A percentile compares a stretch with the other conserved stretches of the same genome.
Evolutionary conservation across 306 rosid species (phyloP).

Genomic region (Acacia confusa): DNA sequence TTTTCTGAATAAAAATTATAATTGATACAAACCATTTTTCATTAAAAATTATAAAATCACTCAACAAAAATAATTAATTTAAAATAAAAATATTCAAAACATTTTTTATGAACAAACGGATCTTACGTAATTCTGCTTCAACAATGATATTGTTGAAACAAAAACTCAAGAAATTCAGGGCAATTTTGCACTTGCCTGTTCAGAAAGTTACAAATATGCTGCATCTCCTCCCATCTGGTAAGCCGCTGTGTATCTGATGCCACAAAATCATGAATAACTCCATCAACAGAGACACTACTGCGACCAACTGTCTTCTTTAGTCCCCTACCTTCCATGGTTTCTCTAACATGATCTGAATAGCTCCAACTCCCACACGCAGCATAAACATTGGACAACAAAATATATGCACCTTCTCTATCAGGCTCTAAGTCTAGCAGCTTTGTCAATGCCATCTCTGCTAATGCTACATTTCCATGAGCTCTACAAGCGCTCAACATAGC

Average conservation of each 20-base stretch:
- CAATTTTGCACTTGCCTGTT: slow-evolving; percentile 40
- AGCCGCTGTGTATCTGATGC: slow-evolving; percentile 46
- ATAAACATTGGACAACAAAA: slow-evolving; percentile 53
- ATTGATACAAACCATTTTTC: not conserved
- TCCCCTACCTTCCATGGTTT: slow-evolving; percentile 50
- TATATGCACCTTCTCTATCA: slow-evolving; percentile 50
- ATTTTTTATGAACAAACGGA: not conserved
- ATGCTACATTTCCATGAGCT: slow-evolving; percentile 40
- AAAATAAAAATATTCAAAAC: not conserved
- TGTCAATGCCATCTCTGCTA: slow-evolving; percentile 51
- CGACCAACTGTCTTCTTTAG: slow-evolving; percentile 58
- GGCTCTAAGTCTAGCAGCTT: slow-evolving; percentile 54
- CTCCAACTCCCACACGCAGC: slow-evolving; percentile 56
- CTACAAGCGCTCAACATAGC: slow-evolving; percentile 60
- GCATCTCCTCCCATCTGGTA: slow-evolving; percentile 50
- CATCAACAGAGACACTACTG: slow-evolving; percentile 47
- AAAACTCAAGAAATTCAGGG: not conserved
- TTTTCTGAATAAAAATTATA: too few species aligned
- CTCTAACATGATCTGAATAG: slow-evolving; percentile 45
- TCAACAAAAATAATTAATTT: not conserved
- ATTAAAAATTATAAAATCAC: not conserved
- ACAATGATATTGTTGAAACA: not conserved
- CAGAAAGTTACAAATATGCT: slow-evolving; percentile 32
- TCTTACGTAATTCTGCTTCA: not conserved
- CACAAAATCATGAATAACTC: slow-evolving; percentile 44